Conservation (phyloP, 768 basidiomycete species). For the Hygrophorus pudorinus region DNA sequence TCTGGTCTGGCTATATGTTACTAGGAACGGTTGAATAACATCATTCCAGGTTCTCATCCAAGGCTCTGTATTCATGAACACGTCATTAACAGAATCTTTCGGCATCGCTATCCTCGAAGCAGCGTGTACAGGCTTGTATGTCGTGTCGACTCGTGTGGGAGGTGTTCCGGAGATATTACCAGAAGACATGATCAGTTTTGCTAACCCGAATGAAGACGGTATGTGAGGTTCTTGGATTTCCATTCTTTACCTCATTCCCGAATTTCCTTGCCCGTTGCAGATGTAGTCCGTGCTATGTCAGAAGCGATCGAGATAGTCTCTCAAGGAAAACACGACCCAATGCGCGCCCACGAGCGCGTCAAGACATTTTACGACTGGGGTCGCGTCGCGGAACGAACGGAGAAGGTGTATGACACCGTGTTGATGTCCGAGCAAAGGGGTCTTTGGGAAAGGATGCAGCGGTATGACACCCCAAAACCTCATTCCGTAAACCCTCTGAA, state of each 20-base stretch:
- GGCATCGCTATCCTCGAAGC: slow-evolving; percentile 98
- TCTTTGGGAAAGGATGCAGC: slow-evolving; percentile 67
- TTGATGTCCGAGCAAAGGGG: slow-evolving; percentile 50
- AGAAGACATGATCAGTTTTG: slow-evolving; percentile 90
- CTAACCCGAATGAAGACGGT: slow-evolving; percentile 92
- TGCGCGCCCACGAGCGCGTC: slow-evolving; percentile 66
- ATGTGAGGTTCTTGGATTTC: slow-evolving; percentile 13
- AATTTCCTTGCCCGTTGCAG: slow-evolving; percentile 26
- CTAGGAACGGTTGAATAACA: background rate
- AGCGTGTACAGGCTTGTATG: slow-evolving; percentile 87
- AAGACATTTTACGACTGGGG: slow-evolving; percentile 83
- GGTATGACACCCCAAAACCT: slow-evolving; percentile 32
- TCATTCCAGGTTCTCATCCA: slow-evolving; percentile 60
- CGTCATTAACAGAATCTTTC: slow-evolving; percentile 92
- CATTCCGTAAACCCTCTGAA: background rate
- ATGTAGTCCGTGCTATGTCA: slow-evolving; percentile 75
- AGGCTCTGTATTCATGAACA: slow-evolving; percentile 90
- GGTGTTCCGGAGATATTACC: slow-evolving; percentile 95
- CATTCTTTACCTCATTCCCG: background rate
- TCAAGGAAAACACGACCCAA: slow-evolving; percentile 62
- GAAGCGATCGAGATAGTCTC: slow-evolving; percentile 68
- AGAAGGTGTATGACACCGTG: slow-evolving; percentile 69
- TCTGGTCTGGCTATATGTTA: background rate
- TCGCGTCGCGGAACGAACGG: slow-evolving; percentile 70
- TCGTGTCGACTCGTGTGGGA: slow-evolving; percentile 89